Base-by-base conservation (phyloP, 2,329 filamentous ascomycete species). In the Fusarium sarcochroum region DNA sequence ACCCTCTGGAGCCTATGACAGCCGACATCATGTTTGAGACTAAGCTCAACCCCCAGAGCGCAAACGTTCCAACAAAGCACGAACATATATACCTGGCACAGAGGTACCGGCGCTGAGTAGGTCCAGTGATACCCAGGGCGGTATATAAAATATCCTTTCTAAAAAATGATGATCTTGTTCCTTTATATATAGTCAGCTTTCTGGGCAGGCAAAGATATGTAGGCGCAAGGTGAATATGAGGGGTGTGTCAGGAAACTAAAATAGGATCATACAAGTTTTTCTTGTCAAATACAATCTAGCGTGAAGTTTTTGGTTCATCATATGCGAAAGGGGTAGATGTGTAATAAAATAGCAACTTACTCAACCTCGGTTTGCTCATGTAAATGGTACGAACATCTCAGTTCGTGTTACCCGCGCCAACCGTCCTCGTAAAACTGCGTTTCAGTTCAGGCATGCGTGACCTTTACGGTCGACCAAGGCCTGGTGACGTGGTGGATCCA, bases 241-340 rank as follows among this genome's bases (percentile, higher is more conserved):
- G 20, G 20, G 15, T 3, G 27, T 27, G 45, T 79, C 76, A 79
- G 77, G 67, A 75, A 79, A 78, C 70, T 70, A 64, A 75, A 64
- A 74, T 70, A 58, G 66, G 66, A 79, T 79, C 78, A 80, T 70
- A 46, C 76, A 78, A 78, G 70, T 50, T 58, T 58, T 50, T 63
- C 75, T 77, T 73, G 75, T 83, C 81, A 82, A 80, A 80, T 83
- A 83, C 81, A 81, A 83, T 82, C 80, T 83, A 83, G 81, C 80
- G 80, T 81, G 67, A 68, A 74, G 76, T 73, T 71, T 64, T 72
- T 63, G 71, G 56, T 75, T 83, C 81, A 82, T 83, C 80, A 82
- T 78, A 46, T 53, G 35, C 30, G 37, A 18, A 41, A 51, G 47
- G 51, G 20, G 2, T 13, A 13, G 14, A 8, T 13, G 7, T 7